Evolutionary conservation across 495 filamentous ascomycete species (phyloP), one percentile per base, ranked within the genome.

Genomic region (Margaritispora aquatica): DNA sequence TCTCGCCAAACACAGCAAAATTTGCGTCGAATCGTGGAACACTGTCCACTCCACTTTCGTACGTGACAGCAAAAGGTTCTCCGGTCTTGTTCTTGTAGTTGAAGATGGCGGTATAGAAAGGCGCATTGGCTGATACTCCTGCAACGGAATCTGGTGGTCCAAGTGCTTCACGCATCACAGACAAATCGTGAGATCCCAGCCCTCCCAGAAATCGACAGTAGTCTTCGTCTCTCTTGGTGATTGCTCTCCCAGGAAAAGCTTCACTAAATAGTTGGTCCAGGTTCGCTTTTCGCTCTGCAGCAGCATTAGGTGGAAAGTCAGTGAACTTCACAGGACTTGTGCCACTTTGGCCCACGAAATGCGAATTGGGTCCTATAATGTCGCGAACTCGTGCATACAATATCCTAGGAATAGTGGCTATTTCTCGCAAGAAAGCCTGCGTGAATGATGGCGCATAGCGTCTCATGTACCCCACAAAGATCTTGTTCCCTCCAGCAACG

Each of bases 21-120:
- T 82, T 79, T 0, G 83, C 77, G 62, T 86, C 83, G 54, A 82
- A 83, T 0, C 74, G 58, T 4, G 82, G 79, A 1, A 86, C 74
- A 2, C 65, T 62, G 57, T 84, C 74, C 27, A 82, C 73, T 1
- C 83, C 81, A 0, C 71, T 75, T 62, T 85, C 82, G 56, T 82
- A 86, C n/a, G 74, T 70, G 10, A 80, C 69, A 0, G 77, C 71
- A 52, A 82, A 86, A 26, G 23, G 44, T 13, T 55, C 38, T 38
- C 17, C 17, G 2, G 48, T 9, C 19, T 38, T 29, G 22, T 20
- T 58, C 26, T 17, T 1, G 54, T 60, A 63, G 10, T 52, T 22
- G 49, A 63, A 63, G 10, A 60, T 59, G 8, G 57, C 50, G 11
- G 47, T 46, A 59, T 76, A 81, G 57, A 80, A 54, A 2, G 27